Evolutionary conservation across 2,329 filamentous ascomycete genomes (phyloP).

Genomic region (Phyllosticta citriasiana): DNA sequence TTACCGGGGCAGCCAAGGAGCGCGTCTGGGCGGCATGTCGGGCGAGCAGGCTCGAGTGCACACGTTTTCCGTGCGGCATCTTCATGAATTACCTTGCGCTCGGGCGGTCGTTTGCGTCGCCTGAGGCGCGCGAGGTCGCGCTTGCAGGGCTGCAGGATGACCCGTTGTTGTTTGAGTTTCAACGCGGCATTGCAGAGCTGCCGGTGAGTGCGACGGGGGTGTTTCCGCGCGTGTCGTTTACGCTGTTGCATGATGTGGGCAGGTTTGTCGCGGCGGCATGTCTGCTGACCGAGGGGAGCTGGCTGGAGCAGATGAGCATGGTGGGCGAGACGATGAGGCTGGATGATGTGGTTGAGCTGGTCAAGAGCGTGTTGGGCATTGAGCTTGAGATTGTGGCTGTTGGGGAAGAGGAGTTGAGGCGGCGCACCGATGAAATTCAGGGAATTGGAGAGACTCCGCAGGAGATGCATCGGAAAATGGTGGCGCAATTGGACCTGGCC

Average conservation of each 20-base stretch:
- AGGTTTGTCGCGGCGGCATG: slow-evolving; percentile 23
- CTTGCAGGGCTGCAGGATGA: slow-evolving; percentile 17
- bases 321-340: slow-evolving; percentile 21
- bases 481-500: slow-evolving; percentile 11
- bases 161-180: slow-evolving; percentile 14
- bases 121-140: slow-evolving; percentile 14
- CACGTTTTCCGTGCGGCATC: slow-evolving; percentile 22
- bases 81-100: slow-evolving; percentile 29
- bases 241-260: slow-evolving; percentile 24
- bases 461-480: slow-evolving; percentile 14
- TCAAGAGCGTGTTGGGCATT: slow-evolving; percentile 2
- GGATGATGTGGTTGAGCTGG: slow-evolving; percentile 17
- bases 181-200: slow-evolving; percentile 17
- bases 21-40: slow-evolving; percentile 19
- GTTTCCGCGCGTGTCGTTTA: slow-evolving; percentile 21
- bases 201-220: slow-evolving; percentile 16
- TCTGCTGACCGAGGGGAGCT: slow-evolving; percentile 17
- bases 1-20: slow-evolving; percentile 15
- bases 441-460: background rate
- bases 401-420: background rate
- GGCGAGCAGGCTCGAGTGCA: slow-evolving; percentile 20
- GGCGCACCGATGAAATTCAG: background rate
- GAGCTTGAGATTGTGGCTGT: background rate
- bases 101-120: slow-evolving; percentile 10
- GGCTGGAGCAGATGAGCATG: slow-evolving; percentile 22